phyloP scores from a whole-genome alignment of 495 filamentous ascomycete genomes.

The Penicillium alfredii region DNA sequence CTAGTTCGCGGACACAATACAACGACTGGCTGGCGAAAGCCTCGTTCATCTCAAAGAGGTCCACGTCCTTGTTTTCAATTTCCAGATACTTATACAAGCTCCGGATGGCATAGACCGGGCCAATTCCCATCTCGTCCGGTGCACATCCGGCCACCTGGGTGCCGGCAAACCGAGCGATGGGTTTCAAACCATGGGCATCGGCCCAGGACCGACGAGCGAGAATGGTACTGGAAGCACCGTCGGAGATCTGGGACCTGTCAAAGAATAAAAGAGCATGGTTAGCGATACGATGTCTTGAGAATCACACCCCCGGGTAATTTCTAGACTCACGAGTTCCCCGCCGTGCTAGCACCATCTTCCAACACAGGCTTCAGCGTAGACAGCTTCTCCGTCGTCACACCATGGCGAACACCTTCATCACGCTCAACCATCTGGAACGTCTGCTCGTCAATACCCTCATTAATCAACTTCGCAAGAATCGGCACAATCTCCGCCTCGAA shows the following conservation, averaged over 20 bases:
- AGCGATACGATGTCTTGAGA: no score
- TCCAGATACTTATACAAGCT: constrained; percentile 69
- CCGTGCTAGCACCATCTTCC: constrained; percentile 70
- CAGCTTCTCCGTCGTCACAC: constrained; percentile 70
- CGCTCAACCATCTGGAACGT: constrained; percentile 62
- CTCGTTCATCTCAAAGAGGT: constrained; percentile 85
- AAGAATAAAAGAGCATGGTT: not conserved
- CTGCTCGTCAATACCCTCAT: constrained; percentile 59
- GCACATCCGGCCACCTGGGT: constrained; percentile 75
- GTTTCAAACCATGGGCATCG: constrained; percentile 67
- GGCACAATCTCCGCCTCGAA: constrained; percentile 82
- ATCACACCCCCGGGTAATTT: no score
- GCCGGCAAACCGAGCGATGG: constrained; percentile 81
- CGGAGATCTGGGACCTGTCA: constrained; percentile 36
- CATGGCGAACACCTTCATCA: constrained; percentile 77
- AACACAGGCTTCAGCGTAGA: constrained; percentile 76
- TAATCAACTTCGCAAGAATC: constrained; percentile 61
- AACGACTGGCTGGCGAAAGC: constrained; percentile 88
- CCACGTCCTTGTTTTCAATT: constrained; percentile 64
- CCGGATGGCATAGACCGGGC: constrained; percentile 76
- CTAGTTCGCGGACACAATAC: constrained; percentile 67
- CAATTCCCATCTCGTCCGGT: constrained; percentile 88
- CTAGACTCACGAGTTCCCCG: constrained; percentile 47
- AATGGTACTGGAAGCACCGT: constrained; percentile 64
- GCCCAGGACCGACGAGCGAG: constrained; percentile 79